A percentile compares a stretch with the other conserved stretches of the same genome.
Evolutionary conservation across 2,329 filamentous ascomycete species (phyloP).

Genomic region (Penicillium sp.): DNA sequence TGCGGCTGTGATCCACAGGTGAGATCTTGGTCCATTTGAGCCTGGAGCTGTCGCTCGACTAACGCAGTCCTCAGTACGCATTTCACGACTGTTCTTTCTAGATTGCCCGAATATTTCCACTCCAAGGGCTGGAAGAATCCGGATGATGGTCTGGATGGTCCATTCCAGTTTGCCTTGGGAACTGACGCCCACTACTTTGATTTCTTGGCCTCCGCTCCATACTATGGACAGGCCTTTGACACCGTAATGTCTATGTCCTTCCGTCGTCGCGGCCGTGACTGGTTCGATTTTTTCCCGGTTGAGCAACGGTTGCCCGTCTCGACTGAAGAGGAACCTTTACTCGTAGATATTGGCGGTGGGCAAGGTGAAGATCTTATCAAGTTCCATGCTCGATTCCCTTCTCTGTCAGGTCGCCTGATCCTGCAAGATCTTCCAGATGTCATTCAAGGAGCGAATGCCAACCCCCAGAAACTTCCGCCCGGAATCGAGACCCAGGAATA

Average conservation of each 20-base stretch:
- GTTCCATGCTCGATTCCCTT: constrained; percentile 10
- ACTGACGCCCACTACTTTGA: constrained; percentile 20
- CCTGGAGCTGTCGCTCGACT: no score
- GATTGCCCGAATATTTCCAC: constrained; percentile 19
- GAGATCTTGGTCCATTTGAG: not conserved
- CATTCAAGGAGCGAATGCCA: not conserved
- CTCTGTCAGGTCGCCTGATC: constrained; percentile 11
- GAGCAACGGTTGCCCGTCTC: constrained; percentile 2
- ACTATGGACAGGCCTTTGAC: constrained; percentile 19
- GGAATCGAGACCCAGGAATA: constrained; percentile 7
- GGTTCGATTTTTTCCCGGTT: constrained; percentile 18
- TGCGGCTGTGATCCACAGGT: constrained; percentile 20
- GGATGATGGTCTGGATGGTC: constrained; percentile 9
- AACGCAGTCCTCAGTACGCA: constrained; percentile 11
- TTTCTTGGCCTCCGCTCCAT: constrained; percentile 9
- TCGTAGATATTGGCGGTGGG: constrained; percentile 17
- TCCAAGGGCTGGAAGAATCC: constrained; percentile 17
- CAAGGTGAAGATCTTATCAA: constrained; percentile 16
- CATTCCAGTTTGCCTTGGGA: constrained; percentile 16
- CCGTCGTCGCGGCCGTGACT: constrained; percentile 10
- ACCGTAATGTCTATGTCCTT: constrained; percentile 18
- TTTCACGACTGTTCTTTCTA: constrained; percentile 17
- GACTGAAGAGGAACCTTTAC: constrained; percentile 9
- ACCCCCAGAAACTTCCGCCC: constrained; percentile 1
- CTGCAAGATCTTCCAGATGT: constrained; percentile 16